Evolutionary conservation across 108 stramenopile species (phyloP), one percentile per base, ranked within the genome.

Genomic region (Cyclotella kingstonii): DNA sequence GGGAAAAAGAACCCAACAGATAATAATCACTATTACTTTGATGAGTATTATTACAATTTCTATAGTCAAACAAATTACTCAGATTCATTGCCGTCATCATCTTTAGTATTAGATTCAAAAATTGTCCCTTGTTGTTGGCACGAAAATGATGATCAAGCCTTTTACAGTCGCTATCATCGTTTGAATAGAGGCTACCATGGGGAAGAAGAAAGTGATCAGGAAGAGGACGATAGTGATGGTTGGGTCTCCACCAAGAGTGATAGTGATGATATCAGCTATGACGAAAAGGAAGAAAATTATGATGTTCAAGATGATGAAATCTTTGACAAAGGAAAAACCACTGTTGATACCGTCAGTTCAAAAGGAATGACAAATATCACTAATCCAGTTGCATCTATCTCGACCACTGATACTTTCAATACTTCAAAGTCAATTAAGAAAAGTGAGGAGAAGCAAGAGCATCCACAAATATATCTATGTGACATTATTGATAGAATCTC

Each of bases 401-500:
- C n/a, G n/a, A n/a, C n/a, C n/a, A n/a, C n/a, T n/a, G n/a, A n/a
- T n/a, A n/a, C n/a, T n/a, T n/a, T n/a, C n/a, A n/a, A n/a, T n/a
- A n/a, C n/a, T n/a, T n/a, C n/a, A n/a, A 33, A 44, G 1, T 41
- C 61, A 44, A 53, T 44, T 44, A 27, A 25, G 3, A 18, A 58
- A 31, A 42, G 35, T n/a, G 53, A 72, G 17, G 19, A 54, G 23
- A 39, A 72, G 59, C 30, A 56, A 35, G 7, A 45, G 21, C 47
- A 80, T 36, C 36, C n/a, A 30, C 17, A 60, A 4, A 72, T 90
- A 5, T 73, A 83, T 39, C 81, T 93, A 30, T 87, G 86, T 35
- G 92, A 93, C 53, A 66, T 93, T 44, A 93, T 93, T 52, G 92
- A 93, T 79, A 81, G 92, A 12, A 77, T 79, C 2, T 68, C 81